phyloP scores from a whole-genome alignment of 2,329 filamentous ascomycete genomes.

The Hymenoscyphus linearis region DNA sequence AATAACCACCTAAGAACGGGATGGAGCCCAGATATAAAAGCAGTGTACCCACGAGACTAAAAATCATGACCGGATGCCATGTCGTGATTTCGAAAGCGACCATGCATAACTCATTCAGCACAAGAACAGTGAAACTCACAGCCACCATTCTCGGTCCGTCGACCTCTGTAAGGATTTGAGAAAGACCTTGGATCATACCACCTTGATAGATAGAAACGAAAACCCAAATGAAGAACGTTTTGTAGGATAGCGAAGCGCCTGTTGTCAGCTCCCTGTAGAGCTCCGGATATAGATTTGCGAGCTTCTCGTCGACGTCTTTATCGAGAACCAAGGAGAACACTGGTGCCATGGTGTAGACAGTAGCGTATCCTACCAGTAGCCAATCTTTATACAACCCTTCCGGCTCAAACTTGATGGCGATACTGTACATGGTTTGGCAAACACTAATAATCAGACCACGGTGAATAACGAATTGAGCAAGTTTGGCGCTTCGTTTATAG shows the following conservation, averaged over 20 bases:
- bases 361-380: slow-evolving; percentile 95
- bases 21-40: slow-evolving; percentile 74
- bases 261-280: slow-evolving; percentile 96
- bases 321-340: slow-evolving; percentile 93
- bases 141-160: slow-evolving; percentile 74
- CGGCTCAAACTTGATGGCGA: slow-evolving; percentile 86
- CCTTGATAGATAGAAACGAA: slow-evolving; percentile 93
- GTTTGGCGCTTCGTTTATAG: slow-evolving; percentile 92
- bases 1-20: slow-evolving; percentile 85
- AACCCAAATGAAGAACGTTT: slow-evolving; percentile 96
- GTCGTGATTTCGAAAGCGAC: slow-evolving; percentile 94
- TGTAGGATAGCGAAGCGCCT: slow-evolving; percentile 80
- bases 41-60: slow-evolving; percentile 76
- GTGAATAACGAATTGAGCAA: slow-evolving; percentile 97
- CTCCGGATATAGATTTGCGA: slow-evolving; percentile 93
- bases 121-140: slow-evolving; percentile 84
- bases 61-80: slow-evolving; percentile 91
- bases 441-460: slow-evolving; percentile 91
- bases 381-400: slow-evolving; percentile 94
- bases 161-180: slow-evolving; percentile 78
- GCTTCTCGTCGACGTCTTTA: slow-evolving; percentile 86
- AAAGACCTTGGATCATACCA: slow-evolving; percentile 88
- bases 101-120: slow-evolving; percentile 95
- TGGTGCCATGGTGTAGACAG: slow-evolving; percentile 87
- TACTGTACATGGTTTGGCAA: slow-evolving; percentile 96